Evolutionary conservation across 1,284 basidiomycete species (phyloP).

Genomic region (Golubevia sp.): DNA sequence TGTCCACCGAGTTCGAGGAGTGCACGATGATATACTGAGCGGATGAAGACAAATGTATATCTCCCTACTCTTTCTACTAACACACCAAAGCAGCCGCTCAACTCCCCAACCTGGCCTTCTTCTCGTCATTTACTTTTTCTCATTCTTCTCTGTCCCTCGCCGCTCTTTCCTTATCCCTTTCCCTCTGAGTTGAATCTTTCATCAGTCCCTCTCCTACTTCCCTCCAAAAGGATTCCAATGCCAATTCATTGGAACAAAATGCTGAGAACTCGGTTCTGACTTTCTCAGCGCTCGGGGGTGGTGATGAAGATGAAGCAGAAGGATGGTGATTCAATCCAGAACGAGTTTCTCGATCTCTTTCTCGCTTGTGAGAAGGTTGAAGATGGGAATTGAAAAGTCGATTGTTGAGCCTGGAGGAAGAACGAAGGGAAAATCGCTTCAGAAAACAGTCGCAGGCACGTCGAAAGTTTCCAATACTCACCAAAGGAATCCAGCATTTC

Average conservation of each 20-base stretch:
- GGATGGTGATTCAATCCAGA: not conserved
- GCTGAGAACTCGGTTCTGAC: constrained; percentile 31
- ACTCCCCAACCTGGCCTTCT: too few species aligned
- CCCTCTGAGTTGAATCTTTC: not conserved
- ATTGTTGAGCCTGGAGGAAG: constrained; percentile 33
- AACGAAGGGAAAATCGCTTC: not conserved
- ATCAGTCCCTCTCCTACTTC: not conserved
- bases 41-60: too few species aligned
- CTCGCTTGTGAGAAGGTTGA: not conserved
- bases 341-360: not conserved
- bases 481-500: constrained; percentile 54
- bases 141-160: too few species aligned
- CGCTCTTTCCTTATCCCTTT: constrained; percentile 1
- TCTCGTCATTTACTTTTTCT: too few species aligned
- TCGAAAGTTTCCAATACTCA: not conserved
- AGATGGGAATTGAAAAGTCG: constrained; percentile 46
- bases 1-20: too few species aligned
- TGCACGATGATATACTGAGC: too few species aligned
- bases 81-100: too few species aligned
- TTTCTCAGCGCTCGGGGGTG: constrained; percentile 28
- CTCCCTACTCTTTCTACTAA: too few species aligned
- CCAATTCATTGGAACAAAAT: constrained; percentile 35
- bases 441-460: not conserved
- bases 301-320: not conserved
- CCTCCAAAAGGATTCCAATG: constrained; percentile 31